Percentiles rank a stretch among this genome's conserved stretches.
Conservation (phyloP, 2,329 filamentous ascomycete genomes). For the Fusarium robinianum region DNA sequence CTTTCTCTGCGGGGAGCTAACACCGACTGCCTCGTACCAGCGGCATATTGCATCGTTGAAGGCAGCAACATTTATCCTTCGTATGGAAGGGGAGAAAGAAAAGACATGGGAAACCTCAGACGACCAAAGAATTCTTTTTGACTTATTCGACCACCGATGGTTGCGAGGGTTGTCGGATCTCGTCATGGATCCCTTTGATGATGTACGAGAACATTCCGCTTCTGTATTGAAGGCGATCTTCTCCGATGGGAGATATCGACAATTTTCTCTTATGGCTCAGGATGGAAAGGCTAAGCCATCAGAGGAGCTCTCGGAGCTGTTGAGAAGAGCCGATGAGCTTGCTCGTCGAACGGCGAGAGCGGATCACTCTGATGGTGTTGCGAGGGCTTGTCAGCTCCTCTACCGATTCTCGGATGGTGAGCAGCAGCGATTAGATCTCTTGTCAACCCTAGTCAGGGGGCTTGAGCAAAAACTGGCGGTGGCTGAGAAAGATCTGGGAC, state of each 20-base stretch:
- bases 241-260: constrained; percentile 43
- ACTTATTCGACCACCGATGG: constrained; percentile 54
- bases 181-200: constrained; percentile 88
- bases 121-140: constrained; percentile 48
- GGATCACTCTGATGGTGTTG: constrained; percentile 90
- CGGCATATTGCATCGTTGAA: constrained; percentile 82
- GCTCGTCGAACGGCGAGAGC: constrained; percentile 77
- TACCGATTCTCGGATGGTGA: constrained; percentile 58
- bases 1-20: constrained; percentile 75
- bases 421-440: constrained; percentile 53
- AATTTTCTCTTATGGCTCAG: constrained; percentile 28
- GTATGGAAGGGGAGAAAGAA: constrained; percentile 65
- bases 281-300: constrained; percentile 22
- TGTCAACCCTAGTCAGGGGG: constrained; percentile 61
- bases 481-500: constrained; percentile 67
- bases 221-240: constrained; percentile 56
- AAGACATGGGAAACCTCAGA: constrained; percentile 46
- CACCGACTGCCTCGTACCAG: constrained; percentile 85
- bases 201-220: constrained; percentile 70
- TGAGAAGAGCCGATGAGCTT: constrained; percentile 57
- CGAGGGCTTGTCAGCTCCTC: constrained; percentile 72
- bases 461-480: constrained; percentile 67
- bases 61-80: constrained; percentile 68
- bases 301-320: constrained; percentile 51
- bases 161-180: constrained; percentile 74